Evolutionary conservation across 2,329 filamentous ascomycete species (phyloP).

Genomic region (Neofusicoccum umdonicola): DNA sequence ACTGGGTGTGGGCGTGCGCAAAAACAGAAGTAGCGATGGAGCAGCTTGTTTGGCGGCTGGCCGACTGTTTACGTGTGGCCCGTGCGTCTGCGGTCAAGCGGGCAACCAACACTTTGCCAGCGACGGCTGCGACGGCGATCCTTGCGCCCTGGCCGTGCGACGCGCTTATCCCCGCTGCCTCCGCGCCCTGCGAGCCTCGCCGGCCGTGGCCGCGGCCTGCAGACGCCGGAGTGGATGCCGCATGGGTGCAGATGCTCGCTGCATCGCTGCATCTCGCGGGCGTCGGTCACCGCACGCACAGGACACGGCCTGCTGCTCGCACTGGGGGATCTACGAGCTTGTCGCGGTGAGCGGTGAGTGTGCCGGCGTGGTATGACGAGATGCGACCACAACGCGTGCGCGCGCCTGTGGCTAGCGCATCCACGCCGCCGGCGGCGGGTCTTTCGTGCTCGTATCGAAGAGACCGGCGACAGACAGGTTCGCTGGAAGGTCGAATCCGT

Average conservation of each 20-base stretch:
- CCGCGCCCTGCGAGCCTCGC: background rate
- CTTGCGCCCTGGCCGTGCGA: background rate
- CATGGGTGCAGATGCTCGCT: background rate
- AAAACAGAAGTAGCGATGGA: background rate
- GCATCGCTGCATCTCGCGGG: background rate
- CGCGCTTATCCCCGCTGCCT: background rate
- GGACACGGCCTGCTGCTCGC: slow-evolving; percentile 9
- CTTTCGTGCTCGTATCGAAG: background rate
- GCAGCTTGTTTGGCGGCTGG: slow-evolving; percentile 2
- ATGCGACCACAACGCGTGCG: background rate
- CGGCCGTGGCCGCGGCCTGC: background rate
- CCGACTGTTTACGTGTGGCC: slow-evolving; percentile 9
- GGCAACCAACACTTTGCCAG: background rate
- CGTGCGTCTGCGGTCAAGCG: slow-evolving; percentile 2
- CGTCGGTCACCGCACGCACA: slow-evolving; percentile 5
- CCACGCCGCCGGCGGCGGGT: background rate
- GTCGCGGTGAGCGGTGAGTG: slow-evolving; percentile 2
- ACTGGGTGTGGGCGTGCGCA: background rate
- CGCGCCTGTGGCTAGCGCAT: background rate
- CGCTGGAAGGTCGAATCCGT: no score
- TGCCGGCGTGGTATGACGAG: background rate
- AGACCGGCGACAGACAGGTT: no score
- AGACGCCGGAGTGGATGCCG: background rate
- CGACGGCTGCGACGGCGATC: background rate
- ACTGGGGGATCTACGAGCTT: slow-evolving; percentile 11